Evolutionary conservation across 306 rosid species (phyloP).

Genomic region (Cicer arietinum): DNA sequence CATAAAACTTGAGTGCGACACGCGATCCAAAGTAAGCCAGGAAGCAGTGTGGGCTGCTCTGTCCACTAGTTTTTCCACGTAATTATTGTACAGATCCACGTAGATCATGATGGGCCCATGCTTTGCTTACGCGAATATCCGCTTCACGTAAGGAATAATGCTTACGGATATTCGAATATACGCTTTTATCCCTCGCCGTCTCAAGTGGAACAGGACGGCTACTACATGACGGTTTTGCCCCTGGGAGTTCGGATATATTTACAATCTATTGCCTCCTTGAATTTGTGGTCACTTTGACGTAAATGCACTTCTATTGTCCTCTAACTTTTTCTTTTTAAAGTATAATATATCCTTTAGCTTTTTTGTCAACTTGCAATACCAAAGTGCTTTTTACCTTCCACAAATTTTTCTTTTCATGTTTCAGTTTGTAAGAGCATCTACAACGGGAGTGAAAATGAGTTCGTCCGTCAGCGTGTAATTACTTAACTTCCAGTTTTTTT

Average conservation of each 20-base stretch:
- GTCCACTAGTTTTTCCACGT: conserved; percentile 44
- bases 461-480: no score
- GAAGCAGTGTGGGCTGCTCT: neutral
- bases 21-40: conserved; percentile 9
- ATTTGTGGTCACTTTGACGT: conserved; percentile 32
- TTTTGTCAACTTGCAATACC: conserved; percentile 3
- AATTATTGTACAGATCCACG: conserved; percentile 9
- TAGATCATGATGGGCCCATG: neutral
- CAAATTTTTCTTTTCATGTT: neutral
- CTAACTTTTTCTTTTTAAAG: neutral
- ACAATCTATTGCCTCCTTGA: neutral
- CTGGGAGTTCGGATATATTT: neutral
- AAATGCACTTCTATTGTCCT: conserved; percentile 47
- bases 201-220: neutral
- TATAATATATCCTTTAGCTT: neutral
- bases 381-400: neutral
- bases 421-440: no score
- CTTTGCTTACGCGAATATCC: conserved; percentile 43
- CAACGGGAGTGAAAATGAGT: no score
- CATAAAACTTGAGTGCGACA: neutral
- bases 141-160: conserved; percentile 53
- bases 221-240: conserved; percentile 25
- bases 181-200: neutral
- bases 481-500: no score
- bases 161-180: conserved; percentile 73